These are phyloP conservation scores for Scolecobasidium constrictum DNA, from an alignment of 2,329 filamentous ascomycete species.

Conservation along the genomic window DNA sequence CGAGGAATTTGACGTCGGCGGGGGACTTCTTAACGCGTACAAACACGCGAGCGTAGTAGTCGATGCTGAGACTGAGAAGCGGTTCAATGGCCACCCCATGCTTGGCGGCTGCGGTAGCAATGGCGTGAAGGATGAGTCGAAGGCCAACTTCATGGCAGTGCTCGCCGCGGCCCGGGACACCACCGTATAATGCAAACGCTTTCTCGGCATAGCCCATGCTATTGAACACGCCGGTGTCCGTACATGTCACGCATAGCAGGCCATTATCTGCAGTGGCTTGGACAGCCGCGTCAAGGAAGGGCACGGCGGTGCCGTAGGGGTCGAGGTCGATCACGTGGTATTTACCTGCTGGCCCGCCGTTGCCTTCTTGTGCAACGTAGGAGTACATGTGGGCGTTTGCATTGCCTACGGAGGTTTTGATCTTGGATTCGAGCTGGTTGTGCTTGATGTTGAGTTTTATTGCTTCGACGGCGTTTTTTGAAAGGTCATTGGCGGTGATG, in stretches of 20 bases:
- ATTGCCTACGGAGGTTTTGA: constrained; percentile 67
- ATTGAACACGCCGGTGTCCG: constrained; percentile 89
- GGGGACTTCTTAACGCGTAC: constrained; percentile 71
- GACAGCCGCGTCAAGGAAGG: constrained; percentile 83
- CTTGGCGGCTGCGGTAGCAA: constrained; percentile 68
- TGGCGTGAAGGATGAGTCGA: constrained; percentile 71
- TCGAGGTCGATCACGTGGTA: constrained; percentile 97
- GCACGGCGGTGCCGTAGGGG: constrained; percentile 86
- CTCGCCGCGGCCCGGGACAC: constrained; percentile 71
- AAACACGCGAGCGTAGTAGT: constrained; percentile 89
- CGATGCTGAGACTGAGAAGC: constrained; percentile 83
- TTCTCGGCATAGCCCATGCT: constrained; percentile 93
- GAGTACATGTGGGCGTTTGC: constrained; percentile 88
- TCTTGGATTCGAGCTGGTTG: constrained; percentile 62
- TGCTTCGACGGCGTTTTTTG: constrained; percentile 61
- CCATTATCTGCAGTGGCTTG: constrained; percentile 83
- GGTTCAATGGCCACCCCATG: constrained; percentile 88
- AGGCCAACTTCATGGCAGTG: constrained; percentile 85
- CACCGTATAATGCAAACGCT: constrained; percentile 86
- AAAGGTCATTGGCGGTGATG: constrained; percentile 84
- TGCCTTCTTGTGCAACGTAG: constrained; percentile 41
- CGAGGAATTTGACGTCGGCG: constrained; percentile 78
- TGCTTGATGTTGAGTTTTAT: constrained; percentile 79
- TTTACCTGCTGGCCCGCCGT: constrained; percentile 27
- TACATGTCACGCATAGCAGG: constrained; percentile 89